Evolutionary conservation across 2,329 filamentous ascomycete genomes (phyloP).

Genomic region (Aspergillus phoenicis): DNA sequence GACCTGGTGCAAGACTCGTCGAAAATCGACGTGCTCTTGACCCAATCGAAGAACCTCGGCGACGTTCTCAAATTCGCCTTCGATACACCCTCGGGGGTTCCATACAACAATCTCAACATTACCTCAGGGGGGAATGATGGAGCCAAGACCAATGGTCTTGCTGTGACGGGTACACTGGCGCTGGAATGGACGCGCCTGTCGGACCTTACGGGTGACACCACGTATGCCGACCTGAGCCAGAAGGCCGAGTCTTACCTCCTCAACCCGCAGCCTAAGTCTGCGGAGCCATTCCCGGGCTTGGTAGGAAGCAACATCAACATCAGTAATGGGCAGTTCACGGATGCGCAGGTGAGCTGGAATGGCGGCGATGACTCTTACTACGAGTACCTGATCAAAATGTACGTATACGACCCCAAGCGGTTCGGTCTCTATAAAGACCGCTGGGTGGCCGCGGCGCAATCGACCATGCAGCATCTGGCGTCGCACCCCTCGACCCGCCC

Average conservation of each 20-base stretch:
- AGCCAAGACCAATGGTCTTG: conserved; percentile 67
- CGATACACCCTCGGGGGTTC: conserved; percentile 73
- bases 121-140: conserved; percentile 54
- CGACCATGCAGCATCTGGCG: conserved; percentile 69
- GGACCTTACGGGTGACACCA: conserved; percentile 68
- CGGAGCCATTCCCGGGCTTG: conserved; percentile 76
- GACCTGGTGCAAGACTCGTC: conserved; percentile 51
- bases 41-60: conserved; percentile 69
- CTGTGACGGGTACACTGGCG: conserved; percentile 75
- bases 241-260: conserved; percentile 71
- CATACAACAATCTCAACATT: conserved; percentile 69
- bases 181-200: conserved; percentile 83
- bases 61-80: conserved; percentile 77
- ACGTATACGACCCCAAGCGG: conserved; percentile 69
- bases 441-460: conserved; percentile 76
- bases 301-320: conserved; percentile 70
- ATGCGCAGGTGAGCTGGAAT: conserved; percentile 72
- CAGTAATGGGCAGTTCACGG: conserved; percentile 65
- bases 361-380: conserved; percentile 81
- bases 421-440: conserved; percentile 69
- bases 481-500: conserved; percentile 67
- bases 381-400: conserved; percentile 92
- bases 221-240: conserved; percentile 68
- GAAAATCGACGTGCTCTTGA: conserved; percentile 62
- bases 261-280: conserved; percentile 61